phyloP scores from a whole-genome alignment of 805 yeast genomes.

The Kazachstania martiniae region DNA sequence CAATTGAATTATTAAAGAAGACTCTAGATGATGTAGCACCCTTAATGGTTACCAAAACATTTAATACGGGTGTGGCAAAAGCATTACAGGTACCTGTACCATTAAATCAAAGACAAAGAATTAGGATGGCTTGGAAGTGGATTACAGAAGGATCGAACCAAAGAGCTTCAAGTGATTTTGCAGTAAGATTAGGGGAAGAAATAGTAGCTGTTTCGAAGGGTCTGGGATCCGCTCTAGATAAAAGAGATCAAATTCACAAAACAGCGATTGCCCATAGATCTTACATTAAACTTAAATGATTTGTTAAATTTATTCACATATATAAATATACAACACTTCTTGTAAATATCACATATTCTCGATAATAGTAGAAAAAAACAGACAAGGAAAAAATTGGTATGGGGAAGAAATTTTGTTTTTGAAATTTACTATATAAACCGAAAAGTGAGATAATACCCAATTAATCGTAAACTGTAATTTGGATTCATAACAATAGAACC shows the following conservation, averaged over 20 bases:
- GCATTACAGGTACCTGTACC: slow-evolving; percentile 75
- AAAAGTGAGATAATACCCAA: no score
- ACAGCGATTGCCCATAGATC: slow-evolving; percentile 84
- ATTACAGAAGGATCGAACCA: slow-evolving; percentile 74
- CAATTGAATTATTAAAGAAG: slow-evolving; percentile 62
- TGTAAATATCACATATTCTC: no score
- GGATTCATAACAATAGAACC: no score
- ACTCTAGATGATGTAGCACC: slow-evolving; percentile 80
- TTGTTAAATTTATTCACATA: neutral
- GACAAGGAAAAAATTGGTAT: no score
- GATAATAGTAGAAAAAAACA: no score
- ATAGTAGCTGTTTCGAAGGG: slow-evolving; percentile 68
- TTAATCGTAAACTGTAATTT: no score
- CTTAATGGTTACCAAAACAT: slow-evolving; percentile 62
- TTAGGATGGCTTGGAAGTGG: slow-evolving; percentile 84
- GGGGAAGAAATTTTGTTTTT: no score
- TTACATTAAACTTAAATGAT: slow-evolving; percentile 39
- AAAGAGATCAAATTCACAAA: slow-evolving; percentile 73
- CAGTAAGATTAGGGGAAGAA: slow-evolving; percentile 89
- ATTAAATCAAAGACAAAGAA: slow-evolving; percentile 68
- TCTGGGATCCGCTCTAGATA: slow-evolving; percentile 72
- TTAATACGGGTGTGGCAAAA: slow-evolving; percentile 80
- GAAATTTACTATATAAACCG: no score
- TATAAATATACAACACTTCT: neutral
- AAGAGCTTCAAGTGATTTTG: slow-evolving; percentile 67